Conservation (phyloP, 2,329 filamentous ascomycete genomes). For the Albifimbria verrucaria region DNA sequence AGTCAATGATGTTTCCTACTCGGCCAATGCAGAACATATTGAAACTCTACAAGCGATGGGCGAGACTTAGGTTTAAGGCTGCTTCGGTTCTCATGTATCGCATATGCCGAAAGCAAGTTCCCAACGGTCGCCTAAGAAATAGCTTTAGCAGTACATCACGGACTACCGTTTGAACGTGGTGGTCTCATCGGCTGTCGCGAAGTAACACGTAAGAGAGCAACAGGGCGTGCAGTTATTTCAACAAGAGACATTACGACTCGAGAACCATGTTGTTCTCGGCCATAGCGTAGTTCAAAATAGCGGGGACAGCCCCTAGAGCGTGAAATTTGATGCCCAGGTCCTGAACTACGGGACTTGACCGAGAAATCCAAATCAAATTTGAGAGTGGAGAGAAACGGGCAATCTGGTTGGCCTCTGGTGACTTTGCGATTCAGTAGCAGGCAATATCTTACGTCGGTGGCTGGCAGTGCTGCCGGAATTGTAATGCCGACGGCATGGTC, state of each 20-base stretch:
- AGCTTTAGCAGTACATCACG: neutral
- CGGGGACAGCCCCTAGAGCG: neutral
- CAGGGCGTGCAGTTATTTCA: no score
- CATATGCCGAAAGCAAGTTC: no score
- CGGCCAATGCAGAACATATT: no score
- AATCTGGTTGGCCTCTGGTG: neutral
- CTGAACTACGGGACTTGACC: neutral
- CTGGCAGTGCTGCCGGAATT: conserved; percentile 16
- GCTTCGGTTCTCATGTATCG: no score
- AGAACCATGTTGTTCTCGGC: neutral
- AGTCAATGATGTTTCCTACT: neutral
- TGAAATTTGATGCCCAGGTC: neutral
- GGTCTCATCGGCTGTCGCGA: neutral
- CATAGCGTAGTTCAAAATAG: neutral
- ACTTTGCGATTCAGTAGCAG: conserved; percentile 14
- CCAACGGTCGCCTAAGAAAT: neutral
- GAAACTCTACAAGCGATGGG: no score
- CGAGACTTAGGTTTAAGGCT: no score
- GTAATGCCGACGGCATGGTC: conserved; percentile 21
- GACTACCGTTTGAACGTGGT: neutral
- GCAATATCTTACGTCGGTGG: conserved; percentile 22
- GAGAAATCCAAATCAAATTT: neutral
- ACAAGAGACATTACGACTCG: no score
- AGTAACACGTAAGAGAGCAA: no score
- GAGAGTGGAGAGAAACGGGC: neutral